phyloP scores from a whole-genome alignment of 2,329 filamentous ascomycete genomes.

The Fusarium miscanthi region DNA sequence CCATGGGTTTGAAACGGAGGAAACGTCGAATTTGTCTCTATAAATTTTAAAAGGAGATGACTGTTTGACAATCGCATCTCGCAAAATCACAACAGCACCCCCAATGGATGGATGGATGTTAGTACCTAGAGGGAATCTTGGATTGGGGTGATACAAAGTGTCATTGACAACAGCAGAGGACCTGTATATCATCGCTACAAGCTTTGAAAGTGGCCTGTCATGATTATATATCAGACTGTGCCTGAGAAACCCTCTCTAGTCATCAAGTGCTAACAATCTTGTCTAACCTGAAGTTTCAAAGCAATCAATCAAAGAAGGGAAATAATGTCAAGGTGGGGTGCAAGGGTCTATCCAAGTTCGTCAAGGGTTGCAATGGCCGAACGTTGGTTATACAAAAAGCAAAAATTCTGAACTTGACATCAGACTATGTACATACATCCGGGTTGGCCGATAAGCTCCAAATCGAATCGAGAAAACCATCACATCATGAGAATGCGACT shows the following conservation, averaged over 20 bases:
- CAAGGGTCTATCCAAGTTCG: slow-evolving; percentile 3
- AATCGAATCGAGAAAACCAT: background rate
- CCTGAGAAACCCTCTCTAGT: slow-evolving; percentile 4
- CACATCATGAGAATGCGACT: background rate
- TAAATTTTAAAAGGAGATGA: slow-evolving; percentile 3
- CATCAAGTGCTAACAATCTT: slow-evolving; percentile 14
- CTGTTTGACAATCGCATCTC: background rate
- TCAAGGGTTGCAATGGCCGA: slow-evolving; percentile 19
- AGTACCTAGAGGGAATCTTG: background rate
- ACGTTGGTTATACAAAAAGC: slow-evolving; percentile 5
- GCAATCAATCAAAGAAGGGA: background rate
- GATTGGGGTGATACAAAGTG: background rate
- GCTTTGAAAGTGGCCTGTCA: background rate
- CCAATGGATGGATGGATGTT: background rate
- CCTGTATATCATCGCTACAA: background rate
- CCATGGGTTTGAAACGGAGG: slow-evolving; percentile 15
- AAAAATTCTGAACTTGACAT: slow-evolving; percentile 1
- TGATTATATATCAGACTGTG: slow-evolving; percentile 5
- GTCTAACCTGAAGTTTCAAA: slow-evolving; percentile 1
- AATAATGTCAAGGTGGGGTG: slow-evolving; percentile 14
- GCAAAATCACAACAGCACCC: background rate
- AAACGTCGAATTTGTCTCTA: slow-evolving; percentile 1
- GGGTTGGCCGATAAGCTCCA: background rate
- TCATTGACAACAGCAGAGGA: background rate
- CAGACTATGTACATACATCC: background rate